Evolutionary conservation across 2,329 filamentous ascomycete genomes (phyloP).

Genomic region (Colletotrichum gigasporum): DNA sequence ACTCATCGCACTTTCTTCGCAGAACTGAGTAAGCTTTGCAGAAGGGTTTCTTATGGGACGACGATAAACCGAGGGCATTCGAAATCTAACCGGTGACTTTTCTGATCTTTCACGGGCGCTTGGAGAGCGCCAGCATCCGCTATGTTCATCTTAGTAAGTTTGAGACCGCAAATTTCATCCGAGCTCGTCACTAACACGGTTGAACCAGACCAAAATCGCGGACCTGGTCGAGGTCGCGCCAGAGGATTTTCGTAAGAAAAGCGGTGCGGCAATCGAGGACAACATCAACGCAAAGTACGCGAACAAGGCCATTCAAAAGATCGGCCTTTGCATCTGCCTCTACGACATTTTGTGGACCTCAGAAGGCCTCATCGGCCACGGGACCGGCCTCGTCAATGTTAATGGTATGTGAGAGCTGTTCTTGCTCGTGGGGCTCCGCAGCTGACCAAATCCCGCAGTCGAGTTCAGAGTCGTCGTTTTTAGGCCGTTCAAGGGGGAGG

Average conservation of each 20-base stretch:
- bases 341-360: conserved; percentile 91
- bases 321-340: conserved; percentile 92
- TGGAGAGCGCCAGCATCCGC: not conserved
- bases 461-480: conserved; percentile 96
- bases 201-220: conserved; percentile 87
- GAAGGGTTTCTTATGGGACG: not conserved
- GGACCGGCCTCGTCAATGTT: conserved; percentile 90
- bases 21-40: not conserved
- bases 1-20: not conserved
- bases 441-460: conserved; percentile 60
- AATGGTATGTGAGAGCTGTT: conserved; percentile 69
- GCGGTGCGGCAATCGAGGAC: conserved; percentile 88
- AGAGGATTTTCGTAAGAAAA: conserved; percentile 86
- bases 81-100: not conserved
- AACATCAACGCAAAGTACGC: conserved; percentile 97
- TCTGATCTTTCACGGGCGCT: not conserved
- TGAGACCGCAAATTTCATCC: not conserved
- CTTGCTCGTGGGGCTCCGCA: not conserved
- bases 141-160: conserved; percentile 63
- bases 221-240: conserved; percentile 95
- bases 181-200: conserved; percentile 22
- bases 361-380: conserved; percentile 93
- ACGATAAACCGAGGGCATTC: not conserved
- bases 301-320: conserved; percentile 94
- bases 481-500: conserved; percentile 94